Evolutionary conservation across 1,139 yeast genomes (phyloP), one percentile per base, ranked within the genome.

Genomic region (Hyphopichia fennica): DNA sequence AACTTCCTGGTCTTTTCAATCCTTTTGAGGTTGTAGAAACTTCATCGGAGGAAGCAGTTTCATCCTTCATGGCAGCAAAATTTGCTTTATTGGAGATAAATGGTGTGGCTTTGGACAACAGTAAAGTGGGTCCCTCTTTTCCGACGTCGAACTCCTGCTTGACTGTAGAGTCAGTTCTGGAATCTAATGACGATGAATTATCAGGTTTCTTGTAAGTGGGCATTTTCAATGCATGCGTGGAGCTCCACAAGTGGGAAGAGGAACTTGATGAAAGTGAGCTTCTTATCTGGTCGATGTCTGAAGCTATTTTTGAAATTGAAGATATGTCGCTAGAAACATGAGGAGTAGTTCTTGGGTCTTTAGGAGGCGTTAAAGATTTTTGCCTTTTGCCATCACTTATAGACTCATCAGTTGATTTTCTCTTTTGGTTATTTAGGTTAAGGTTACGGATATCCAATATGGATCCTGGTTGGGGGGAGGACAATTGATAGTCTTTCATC

Each of bases 1-100:
- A 72, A 23, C 79, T 78, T 11, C 80, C 80, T 1, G 84, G 84
- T 54, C 75, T 77, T 51, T 75, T 65, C 33, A 78, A 62, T 1
- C 75, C 75, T 17, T 52, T 41, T 8, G 37, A 40, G 35, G 41
- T 31, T 19, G 41, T 37, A 30, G 36, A 38, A 3, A 9, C n/a
- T 27, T 28, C 38, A 18, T n/a, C 18, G 8, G 17, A 7, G n/a
- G 31, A 4, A 9, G 20, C 11, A 4, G 17, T 10, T n/a, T 25
- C 23, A 17, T 45, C 51, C 36, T 38, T 41, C 32, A 45, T 40
- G 14, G 40, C 23, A 11, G 59, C 54, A 40, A 53, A 47, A 35
- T 52, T 54, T 18, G 54, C 50, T 45, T 64, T 67, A 45, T 67
- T 63, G 6, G 73, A 67, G 37, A 69, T 58, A 40, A 69, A 69